phyloP scores from a whole-genome alignment of 192 early-diverging fungal genomes.

The Podila minutissima region DNA sequence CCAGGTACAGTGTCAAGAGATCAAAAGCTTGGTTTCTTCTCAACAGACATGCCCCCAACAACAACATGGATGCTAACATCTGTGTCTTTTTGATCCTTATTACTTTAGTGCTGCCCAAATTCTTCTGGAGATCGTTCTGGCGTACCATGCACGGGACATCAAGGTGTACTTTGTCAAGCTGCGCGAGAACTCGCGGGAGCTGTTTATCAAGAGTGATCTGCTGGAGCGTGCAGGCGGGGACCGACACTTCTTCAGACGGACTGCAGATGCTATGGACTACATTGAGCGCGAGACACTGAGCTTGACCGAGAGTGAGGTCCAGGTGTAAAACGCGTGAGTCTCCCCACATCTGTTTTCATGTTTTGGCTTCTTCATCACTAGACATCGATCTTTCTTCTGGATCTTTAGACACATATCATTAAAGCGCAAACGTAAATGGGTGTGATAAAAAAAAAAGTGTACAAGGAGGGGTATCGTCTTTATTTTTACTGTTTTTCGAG shows the following conservation, averaged over 20 bases:
- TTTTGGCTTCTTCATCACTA: background rate
- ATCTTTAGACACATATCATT: background rate
- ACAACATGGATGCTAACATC: background rate
- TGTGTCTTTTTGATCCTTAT: background rate
- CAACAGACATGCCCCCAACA: background rate
- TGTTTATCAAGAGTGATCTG: slow-evolving; percentile 82
- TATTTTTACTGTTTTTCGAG: background rate
- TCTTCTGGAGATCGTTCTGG: slow-evolving; percentile 88
- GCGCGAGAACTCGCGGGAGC: slow-evolving; percentile 69
- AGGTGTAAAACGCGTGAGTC: slow-evolving; percentile 7
- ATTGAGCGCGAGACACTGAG: slow-evolving; percentile 52
- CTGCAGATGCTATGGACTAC: slow-evolving; percentile 65
- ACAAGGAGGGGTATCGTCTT: background rate
- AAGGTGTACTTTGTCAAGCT: slow-evolving; percentile 94
- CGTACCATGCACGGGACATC: slow-evolving; percentile 83
- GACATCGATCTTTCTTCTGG: background rate
- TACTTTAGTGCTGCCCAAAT: slow-evolving; percentile 67
- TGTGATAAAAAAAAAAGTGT: background rate
- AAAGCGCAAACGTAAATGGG: background rate
- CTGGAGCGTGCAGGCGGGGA: slow-evolving; percentile 65
- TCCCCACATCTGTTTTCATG: no score
- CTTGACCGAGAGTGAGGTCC: slow-evolving; percentile 21
- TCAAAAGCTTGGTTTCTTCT: background rate
- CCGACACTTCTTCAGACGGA: slow-evolving; percentile 70
- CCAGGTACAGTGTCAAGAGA: slow-evolving; percentile 68